A percentile compares a stretch with the other conserved stretches of the same genome.
Conservation (phyloP, 805 yeast genomes). For the Candida lessepsii region DNA sequence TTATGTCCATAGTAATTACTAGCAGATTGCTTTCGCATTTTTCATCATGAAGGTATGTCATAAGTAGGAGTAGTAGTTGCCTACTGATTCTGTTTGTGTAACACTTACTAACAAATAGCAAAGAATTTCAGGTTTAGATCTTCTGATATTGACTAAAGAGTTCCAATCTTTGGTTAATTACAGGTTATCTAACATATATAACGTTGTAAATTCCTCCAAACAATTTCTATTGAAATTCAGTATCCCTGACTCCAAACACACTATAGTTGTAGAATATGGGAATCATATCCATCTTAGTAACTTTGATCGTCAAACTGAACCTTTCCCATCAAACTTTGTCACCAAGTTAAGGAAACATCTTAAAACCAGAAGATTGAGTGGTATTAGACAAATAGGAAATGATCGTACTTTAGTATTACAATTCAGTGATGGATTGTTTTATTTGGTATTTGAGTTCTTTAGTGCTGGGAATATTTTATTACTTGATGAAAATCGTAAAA, state of each 20-base stretch:
- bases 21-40: background rate
- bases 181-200: conserved; percentile 82
- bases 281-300: conserved; percentile 75
- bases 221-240: conserved; percentile 80
- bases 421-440: conserved; percentile 77
- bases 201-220: conserved; percentile 65
- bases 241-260: conserved; percentile 76
- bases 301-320: conserved; percentile 77
- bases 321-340: conserved; percentile 81
- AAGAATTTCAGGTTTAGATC: conserved; percentile 81
- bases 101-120: conserved; percentile 51
- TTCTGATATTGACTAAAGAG: conserved; percentile 69
- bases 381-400: conserved; percentile 68
- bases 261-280: conserved; percentile 81
- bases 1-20: conserved; percentile 10
- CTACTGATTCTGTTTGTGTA: background rate
- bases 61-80: background rate
- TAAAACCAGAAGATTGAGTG: conserved; percentile 73
- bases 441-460: conserved; percentile 85
- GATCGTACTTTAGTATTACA: conserved; percentile 83
- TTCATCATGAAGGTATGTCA: conserved; percentile 17
- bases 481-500: conserved; percentile 65
- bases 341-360: conserved; percentile 83
- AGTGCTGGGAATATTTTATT: conserved; percentile 91
- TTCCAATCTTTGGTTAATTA: conserved; percentile 60